Evolutionary conservation across 768 basidiomycete species (phyloP).

Genomic region (Suillus subalutaceus): DNA sequence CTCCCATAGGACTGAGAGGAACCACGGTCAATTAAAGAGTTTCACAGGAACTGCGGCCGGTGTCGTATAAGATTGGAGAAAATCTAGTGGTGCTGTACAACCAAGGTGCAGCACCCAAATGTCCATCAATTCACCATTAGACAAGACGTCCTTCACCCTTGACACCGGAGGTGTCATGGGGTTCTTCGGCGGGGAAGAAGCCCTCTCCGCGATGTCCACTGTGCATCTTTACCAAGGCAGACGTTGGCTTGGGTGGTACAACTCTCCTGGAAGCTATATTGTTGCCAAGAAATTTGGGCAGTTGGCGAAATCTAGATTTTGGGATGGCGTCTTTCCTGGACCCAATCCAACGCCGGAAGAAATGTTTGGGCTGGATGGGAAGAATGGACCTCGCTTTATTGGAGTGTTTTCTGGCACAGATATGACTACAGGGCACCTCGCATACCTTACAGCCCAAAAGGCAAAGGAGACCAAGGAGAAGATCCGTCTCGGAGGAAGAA

Average conservation of each 20-base stretch:
- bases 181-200: slow-evolving; percentile 42
- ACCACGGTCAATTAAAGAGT: neutral
- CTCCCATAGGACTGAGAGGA: too few species aligned
- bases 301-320: slow-evolving; percentile 31
- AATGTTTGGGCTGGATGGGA: slow-evolving; percentile 33
- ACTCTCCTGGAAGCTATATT: slow-evolving; percentile 39
- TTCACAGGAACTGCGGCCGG: neutral
- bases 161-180: slow-evolving; percentile 37
- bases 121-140: slow-evolving; percentile 15
- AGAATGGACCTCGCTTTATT: slow-evolving; percentile 29
- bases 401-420: slow-evolving; percentile 31
- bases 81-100: neutral
- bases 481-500: slow-evolving; percentile 17
- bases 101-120: neutral
- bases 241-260: slow-evolving; percentile 40
- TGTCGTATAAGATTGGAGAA: neutral
- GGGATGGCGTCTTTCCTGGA: slow-evolving; percentile 38
- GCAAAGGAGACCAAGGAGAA: slow-evolving; percentile 8
- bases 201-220: slow-evolving; percentile 39
- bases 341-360: slow-evolving; percentile 28
- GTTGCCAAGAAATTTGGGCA: slow-evolving; percentile 38
- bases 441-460: slow-evolving; percentile 26
- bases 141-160: slow-evolving; percentile 19
- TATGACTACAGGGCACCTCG: slow-evolving; percentile 35
- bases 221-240: slow-evolving; percentile 35